Base-by-base conservation (phyloP, 371 early-diverging fungal genomes). In the Mortierella polycephala region DNA sequence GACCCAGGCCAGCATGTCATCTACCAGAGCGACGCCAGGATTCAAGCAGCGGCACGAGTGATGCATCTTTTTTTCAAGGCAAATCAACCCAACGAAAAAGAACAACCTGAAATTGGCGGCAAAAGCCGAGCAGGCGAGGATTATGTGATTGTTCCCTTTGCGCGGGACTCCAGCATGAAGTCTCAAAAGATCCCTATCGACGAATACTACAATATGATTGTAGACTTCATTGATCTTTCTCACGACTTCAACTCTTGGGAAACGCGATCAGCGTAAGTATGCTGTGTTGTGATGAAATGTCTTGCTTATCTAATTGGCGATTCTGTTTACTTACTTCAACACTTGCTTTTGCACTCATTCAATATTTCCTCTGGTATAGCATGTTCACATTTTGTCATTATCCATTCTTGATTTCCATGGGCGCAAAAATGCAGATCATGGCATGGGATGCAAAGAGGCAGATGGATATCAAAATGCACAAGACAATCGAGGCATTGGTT, bases 221-320 rank as follows among this genome's bases (percentile, higher is more conserved):
- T 94, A n/a, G 93, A 92, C 57, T 89, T 89, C 53, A 86, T 96
- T 44, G 89, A 96, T 55, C 81, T 96, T 12, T 81, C 93, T 60
- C 85, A 85, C 5, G 98, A 97, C 79, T 97, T 90, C 74, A 85
- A 88, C 57, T 89, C 90, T 41, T 96, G 96, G 96, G 95, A 96
- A 81, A 87, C 90, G 12, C 83, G 89, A 39, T 85, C 91, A n/a
- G 87, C 91, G 89, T 90, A 81, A 60, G 84, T 63, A 44, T n/a
- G 8, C 52, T 37, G 16, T 49, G 18, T 18, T 41, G 39, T 16
- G 16, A 5, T 42, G 50, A 5, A 21, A 64, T 14, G 10, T 53
- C 44, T 51, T 14, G 4, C 6, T 10, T 30, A 55, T 16, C 37
- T 18, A 14, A 18, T 40, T 13, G 12, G 7, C 18, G 21, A 7